phyloP scores from a whole-genome alignment of 495 filamentous ascomycete species.

The Podospora comata region DNA sequence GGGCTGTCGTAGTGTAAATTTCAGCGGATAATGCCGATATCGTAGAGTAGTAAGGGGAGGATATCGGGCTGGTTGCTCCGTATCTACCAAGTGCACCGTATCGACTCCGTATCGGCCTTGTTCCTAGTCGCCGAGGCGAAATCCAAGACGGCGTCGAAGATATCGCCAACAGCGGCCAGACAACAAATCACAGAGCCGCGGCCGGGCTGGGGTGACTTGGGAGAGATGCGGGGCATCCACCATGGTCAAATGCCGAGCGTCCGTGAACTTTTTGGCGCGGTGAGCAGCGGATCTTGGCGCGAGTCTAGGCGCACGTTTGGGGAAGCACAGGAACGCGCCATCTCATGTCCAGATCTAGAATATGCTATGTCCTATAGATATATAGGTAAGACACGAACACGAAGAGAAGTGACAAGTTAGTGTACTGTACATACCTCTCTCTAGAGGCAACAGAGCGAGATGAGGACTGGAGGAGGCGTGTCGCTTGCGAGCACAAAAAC shows the following conservation, averaged over 20 bases:
- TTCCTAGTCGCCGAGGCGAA: background rate
- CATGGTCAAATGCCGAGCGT: background rate
- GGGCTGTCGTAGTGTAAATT: background rate
- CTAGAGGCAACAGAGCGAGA: background rate
- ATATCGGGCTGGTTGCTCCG: background rate
- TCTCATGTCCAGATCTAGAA: background rate
- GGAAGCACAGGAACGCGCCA: background rate
- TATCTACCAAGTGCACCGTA: background rate
- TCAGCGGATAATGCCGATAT: background rate
- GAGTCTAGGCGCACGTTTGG: background rate
- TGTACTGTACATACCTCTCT: background rate
- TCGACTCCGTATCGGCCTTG: background rate
- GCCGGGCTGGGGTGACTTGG: background rate
- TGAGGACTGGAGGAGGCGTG: background rate
- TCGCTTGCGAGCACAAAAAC: background rate
- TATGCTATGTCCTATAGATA: no score
- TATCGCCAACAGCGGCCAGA: background rate
- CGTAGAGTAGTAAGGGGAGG: background rate
- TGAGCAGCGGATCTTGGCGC: background rate
- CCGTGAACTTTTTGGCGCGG: background rate
- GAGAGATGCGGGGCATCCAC: background rate
- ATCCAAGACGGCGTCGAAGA: background rate
- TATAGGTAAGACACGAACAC: no score
- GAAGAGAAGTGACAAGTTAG: no score
- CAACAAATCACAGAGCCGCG: no score